A percentile compares a stretch with the other conserved stretches of the same genome.
Conservation (phyloP, 305 asterid species). For the Solanum aculeatissimum region DNA sequence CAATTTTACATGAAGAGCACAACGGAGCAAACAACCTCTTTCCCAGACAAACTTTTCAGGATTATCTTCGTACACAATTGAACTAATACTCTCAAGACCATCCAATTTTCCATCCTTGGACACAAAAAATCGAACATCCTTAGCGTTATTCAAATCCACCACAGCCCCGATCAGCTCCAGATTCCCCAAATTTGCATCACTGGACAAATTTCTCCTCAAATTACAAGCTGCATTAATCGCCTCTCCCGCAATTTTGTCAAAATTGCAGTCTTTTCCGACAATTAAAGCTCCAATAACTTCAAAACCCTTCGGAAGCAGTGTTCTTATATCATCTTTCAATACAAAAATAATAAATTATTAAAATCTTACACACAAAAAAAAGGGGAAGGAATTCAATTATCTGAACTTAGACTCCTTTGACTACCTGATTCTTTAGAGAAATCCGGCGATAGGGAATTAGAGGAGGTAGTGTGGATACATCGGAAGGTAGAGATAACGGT, state of each 20-base stretch:
- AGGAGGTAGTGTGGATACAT: slow-evolving; percentile 48
- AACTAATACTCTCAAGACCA: slow-evolving; percentile 30
- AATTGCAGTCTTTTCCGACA: slow-evolving; percentile 22
- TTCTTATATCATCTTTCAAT: slow-evolving; percentile 56
- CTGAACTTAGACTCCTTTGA: not conserved
- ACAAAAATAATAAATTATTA: not conserved
- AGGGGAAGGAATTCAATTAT: not conserved
- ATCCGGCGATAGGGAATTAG: slow-evolving; percentile 43
- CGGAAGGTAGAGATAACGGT: slow-evolving; percentile 63
- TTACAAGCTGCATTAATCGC: slow-evolving; percentile 42
- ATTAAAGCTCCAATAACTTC: slow-evolving; percentile 73
- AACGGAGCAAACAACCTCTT: slow-evolving; percentile 55
- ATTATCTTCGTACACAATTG: slow-evolving; percentile 44
- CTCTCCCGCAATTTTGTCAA: slow-evolving; percentile 24
- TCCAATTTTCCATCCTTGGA: slow-evolving; percentile 24
- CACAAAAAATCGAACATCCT: slow-evolving; percentile 45
- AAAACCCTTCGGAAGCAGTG: slow-evolving; percentile 67
- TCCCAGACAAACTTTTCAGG: slow-evolving; percentile 68
- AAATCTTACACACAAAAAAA: not conserved
- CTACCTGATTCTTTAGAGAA: slow-evolving; percentile 58
- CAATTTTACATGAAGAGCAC: slow-evolving; percentile 59
- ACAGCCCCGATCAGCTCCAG: slow-evolving; percentile 50
- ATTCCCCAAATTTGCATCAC: slow-evolving; percentile 7
- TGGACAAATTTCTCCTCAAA: slow-evolving; percentile 38
- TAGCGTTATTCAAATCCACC: slow-evolving; percentile 30